phyloP scores from a whole-genome alignment of 169 alveolate species.

The Cryptosporidium ubiquitum region DNA sequence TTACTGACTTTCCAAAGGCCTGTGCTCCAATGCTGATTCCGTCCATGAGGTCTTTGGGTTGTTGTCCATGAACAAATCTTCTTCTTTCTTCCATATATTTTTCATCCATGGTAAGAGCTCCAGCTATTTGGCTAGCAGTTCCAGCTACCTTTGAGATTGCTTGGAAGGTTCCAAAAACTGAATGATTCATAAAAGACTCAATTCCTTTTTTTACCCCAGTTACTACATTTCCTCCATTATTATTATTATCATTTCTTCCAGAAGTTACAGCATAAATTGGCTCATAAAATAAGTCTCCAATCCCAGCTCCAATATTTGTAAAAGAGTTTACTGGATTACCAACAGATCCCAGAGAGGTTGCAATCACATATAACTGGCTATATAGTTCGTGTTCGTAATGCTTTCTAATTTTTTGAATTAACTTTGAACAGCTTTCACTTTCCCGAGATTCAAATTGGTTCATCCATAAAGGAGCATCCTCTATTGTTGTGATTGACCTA shows the following conservation, averaged over 20 bases:
- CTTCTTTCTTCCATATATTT: slow-evolving; percentile 78
- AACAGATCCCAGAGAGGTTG: slow-evolving; percentile 70
- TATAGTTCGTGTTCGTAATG: slow-evolving; percentile 67
- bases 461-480: slow-evolving; percentile 72
- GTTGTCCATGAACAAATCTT: slow-evolving; percentile 77
- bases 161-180: slow-evolving; percentile 81
- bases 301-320: slow-evolving; percentile 73
- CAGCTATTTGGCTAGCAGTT: slow-evolving; percentile 80
- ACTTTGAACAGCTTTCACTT: slow-evolving; percentile 11
- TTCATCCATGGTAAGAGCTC: slow-evolving; percentile 81
- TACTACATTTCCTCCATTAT: slow-evolving; percentile 75
- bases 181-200: slow-evolving; percentile 77
- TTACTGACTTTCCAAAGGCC: slow-evolving; percentile 81
- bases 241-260: slow-evolving; percentile 22
- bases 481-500: slow-evolving; percentile 64
- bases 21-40: slow-evolving; percentile 81
- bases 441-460: slow-evolving; percentile 49
- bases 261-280: slow-evolving; percentile 73
- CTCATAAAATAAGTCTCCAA: slow-evolving; percentile 68
- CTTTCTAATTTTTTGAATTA: slow-evolving; percentile 45
- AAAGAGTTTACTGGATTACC: slow-evolving; percentile 74
- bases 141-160: slow-evolving; percentile 82
- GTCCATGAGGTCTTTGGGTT: slow-evolving; percentile 80
- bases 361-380: slow-evolving; percentile 54
- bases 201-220: slow-evolving; percentile 80